phyloP scores from a whole-genome alignment of 495 filamentous ascomycete genomes.

The Wilcoxina mikolae region DNA sequence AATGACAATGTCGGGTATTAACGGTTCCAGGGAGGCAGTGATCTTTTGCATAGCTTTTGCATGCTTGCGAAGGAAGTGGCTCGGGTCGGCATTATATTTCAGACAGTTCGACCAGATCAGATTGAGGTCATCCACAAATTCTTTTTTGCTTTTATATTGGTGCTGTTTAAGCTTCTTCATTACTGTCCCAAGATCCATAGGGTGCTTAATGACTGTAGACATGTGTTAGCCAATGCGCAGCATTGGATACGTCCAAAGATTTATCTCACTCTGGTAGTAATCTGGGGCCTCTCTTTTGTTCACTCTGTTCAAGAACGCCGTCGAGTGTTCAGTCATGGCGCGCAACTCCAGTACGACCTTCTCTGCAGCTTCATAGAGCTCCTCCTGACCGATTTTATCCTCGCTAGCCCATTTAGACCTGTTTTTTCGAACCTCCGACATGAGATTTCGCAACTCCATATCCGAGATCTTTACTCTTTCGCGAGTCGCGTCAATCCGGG shows the following conservation, averaged over 20 bases:
- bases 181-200: slow-evolving; percentile 96
- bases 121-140: slow-evolving; percentile 85
- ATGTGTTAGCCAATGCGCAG: slow-evolving; percentile 1
- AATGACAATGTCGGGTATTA: slow-evolving; percentile 86
- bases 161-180: slow-evolving; percentile 89
- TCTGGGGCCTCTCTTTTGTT: slow-evolving; percentile 95
- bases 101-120: slow-evolving; percentile 95
- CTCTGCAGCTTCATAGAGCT: slow-evolving; percentile 90
- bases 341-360: slow-evolving; percentile 93
- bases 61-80: slow-evolving; percentile 79
- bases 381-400: slow-evolving; percentile 91
- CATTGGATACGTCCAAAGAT: background rate
- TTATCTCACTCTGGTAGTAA: slow-evolving; percentile 53
- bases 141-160: slow-evolving; percentile 81
- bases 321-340: slow-evolving; percentile 89
- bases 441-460: slow-evolving; percentile 73
- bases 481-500: slow-evolving; percentile 81
- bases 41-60: slow-evolving; percentile 92
- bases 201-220: slow-evolving; percentile 71
- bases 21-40: slow-evolving; percentile 82
- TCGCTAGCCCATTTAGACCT: slow-evolving; percentile 98
- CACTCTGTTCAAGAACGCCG: slow-evolving; percentile 78
- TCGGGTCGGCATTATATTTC: slow-evolving; percentile 80
- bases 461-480: slow-evolving; percentile 79
- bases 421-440: slow-evolving; percentile 95